A percentile compares a stretch with the other conserved stretches of the same genome.
Evolutionary conservation across 2,329 filamentous ascomycete species (phyloP).

Genomic region (Alternaria alternata): DNA sequence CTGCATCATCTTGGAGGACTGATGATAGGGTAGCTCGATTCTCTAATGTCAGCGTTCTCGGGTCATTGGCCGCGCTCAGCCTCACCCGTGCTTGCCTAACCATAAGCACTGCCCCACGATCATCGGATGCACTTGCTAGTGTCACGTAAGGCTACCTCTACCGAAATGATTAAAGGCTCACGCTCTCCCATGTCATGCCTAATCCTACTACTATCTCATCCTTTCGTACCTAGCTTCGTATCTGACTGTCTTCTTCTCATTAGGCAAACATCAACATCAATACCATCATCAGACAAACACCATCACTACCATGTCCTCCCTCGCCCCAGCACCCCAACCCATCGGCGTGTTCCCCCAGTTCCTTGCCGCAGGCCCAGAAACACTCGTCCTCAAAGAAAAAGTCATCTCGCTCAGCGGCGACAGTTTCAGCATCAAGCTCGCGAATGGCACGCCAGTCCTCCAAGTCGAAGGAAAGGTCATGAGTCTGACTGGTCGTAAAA

Average conservation of each 20-base stretch:
- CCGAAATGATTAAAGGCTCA: background rate
- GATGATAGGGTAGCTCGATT: slow-evolving; percentile 1
- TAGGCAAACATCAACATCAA: background rate
- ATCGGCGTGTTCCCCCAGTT: slow-evolving; percentile 43
- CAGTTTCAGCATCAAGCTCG: slow-evolving; percentile 68
- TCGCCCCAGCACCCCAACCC: slow-evolving; percentile 25
- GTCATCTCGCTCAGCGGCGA: slow-evolving; percentile 69
- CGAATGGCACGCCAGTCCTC: slow-evolving; percentile 63
- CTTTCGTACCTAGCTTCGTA: background rate
- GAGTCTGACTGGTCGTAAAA: slow-evolving; percentile 63
- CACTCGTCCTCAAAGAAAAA: slow-evolving; percentile 68
- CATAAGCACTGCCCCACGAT: slow-evolving; percentile 9
- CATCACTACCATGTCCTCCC: slow-evolving; percentile 24
- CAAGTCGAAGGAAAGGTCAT: slow-evolving; percentile 65
- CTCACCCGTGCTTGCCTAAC: slow-evolving; percentile 3
- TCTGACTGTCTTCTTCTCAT: background rate
- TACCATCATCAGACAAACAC: background rate
- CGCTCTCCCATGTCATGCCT: background rate
- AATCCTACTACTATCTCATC: background rate
- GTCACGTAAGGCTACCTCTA: slow-evolving; percentile 3
- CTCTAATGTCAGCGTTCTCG: background rate
- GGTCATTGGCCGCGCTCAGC: background rate
- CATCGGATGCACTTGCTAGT: background rate
- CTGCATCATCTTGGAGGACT: background rate
- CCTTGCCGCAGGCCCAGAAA: slow-evolving; percentile 46